Conservation (phyloP, 1,139 yeast species). For the Magnusiomyces paraingens region DNA sequence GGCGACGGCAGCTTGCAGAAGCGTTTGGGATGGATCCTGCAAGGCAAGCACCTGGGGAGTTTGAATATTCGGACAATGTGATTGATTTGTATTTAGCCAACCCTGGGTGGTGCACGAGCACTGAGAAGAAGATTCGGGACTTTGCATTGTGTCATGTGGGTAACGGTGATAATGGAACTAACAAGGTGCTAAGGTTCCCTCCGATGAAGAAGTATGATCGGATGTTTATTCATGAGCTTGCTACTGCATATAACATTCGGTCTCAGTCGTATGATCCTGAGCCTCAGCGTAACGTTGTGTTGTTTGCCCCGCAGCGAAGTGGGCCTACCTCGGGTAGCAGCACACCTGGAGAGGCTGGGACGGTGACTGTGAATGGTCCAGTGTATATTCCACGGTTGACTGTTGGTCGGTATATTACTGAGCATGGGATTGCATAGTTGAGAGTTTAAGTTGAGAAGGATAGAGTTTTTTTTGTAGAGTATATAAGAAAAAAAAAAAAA, state of each 20-base stretch:
- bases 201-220: conserved; percentile 70
- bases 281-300: conserved; percentile 66
- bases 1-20: conserved; percentile 56
- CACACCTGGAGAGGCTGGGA: background rate
- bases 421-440: background rate
- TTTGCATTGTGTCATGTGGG: background rate
- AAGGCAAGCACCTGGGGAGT: conserved; percentile 19
- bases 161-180: conserved; percentile 11
- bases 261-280: conserved; percentile 77
- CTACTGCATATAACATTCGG: conserved; percentile 51
- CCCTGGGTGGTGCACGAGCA: conserved; percentile 29
- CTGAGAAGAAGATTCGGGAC: conserved; percentile 49
- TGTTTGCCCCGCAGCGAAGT: conserved; percentile 29
- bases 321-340: background rate
- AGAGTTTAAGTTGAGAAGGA: background rate
- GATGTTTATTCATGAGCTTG: conserved; percentile 61
- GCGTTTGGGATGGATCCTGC: conserved; percentile 38
- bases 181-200: conserved; percentile 50
- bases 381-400: conserved; percentile 1
- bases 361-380: background rate
- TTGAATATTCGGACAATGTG: conserved; percentile 23
- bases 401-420: conserved; percentile 3
- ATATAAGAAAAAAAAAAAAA: too few relatives aligned
- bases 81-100: conserved; percentile 28
- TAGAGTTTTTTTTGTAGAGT: background rate